Evolutionary conservation across 1,284 basidiomycete species (phyloP).

Genomic region (Meira miltonrushii): DNA sequence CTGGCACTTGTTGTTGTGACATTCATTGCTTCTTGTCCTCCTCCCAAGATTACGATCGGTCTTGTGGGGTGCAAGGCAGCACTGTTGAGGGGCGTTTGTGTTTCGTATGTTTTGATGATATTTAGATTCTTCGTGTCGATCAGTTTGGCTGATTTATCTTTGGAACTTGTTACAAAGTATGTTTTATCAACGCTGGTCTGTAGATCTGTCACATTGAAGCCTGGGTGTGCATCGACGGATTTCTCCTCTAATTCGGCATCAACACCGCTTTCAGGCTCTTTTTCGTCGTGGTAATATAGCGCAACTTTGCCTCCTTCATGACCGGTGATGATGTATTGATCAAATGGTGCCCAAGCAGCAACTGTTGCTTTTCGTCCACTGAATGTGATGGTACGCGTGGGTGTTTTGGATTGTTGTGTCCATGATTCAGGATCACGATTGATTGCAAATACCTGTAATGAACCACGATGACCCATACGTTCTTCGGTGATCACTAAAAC

Average conservation of each 20-base stretch:
- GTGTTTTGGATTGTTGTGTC: slow-evolving; percentile 42
- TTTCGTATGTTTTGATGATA: slow-evolving; percentile 86
- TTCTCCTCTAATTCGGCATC: slow-evolving; percentile 84
- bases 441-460: slow-evolving; percentile 78
- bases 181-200: slow-evolving; percentile 84
- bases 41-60: slow-evolving; percentile 74
- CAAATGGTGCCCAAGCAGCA: slow-evolving; percentile 78
- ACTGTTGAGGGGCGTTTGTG: slow-evolving; percentile 93
- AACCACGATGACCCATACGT: slow-evolving; percentile 70
- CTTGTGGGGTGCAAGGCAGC: slow-evolving; percentile 76
- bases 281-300: slow-evolving; percentile 46
- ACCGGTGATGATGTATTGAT: slow-evolving; percentile 78
- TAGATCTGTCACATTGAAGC: slow-evolving; percentile 66
- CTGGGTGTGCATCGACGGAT: slow-evolving; percentile 45
- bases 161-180: slow-evolving; percentile 92
- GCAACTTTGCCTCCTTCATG: slow-evolving; percentile 91
- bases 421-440: slow-evolving; percentile 45
- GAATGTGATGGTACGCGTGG: slow-evolving; percentile 49
- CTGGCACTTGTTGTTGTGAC: slow-evolving; percentile 90
- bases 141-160: slow-evolving; percentile 92
- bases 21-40: slow-evolving; percentile 95
- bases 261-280: slow-evolving; percentile 55
- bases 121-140: slow-evolving; percentile 82
- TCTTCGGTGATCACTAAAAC: slow-evolving; percentile 89
- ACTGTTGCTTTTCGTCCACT: slow-evolving; percentile 74